A percentile compares a stretch with the other conserved stretches of the same genome.
Evolutionary conservation across 257 asterid genomes (phyloP).

Genomic region (Oldenlandia corymbosa): DNA sequence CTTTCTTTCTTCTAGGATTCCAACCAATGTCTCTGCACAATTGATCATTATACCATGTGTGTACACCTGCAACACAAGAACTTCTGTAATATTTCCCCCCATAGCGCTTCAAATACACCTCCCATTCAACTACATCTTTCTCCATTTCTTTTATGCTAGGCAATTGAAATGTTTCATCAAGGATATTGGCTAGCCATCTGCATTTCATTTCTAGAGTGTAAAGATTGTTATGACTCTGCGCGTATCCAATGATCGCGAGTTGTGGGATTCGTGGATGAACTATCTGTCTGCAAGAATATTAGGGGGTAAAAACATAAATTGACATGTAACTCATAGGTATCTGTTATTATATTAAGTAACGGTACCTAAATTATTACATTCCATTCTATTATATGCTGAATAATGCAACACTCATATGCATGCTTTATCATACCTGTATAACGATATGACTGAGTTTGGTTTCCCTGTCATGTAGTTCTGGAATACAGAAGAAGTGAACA

Average conservation of each 20-base stretch:
- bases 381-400: too few relatives aligned
- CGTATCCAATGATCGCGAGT: conserved; percentile 53
- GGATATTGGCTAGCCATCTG: conserved; percentile 29
- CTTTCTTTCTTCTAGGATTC: conserved; percentile 56
- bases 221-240: conserved; percentile 44
- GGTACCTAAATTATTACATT: too few relatives aligned
- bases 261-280: conserved; percentile 73
- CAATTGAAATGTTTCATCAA: conserved; percentile 20
- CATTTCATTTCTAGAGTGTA: conserved; percentile 29
- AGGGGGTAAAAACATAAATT: too few relatives aligned
- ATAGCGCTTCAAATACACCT: conserved; percentile 25
- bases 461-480: conserved; percentile 30
- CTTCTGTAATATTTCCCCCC: conserved; percentile 17
- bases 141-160: conserved; percentile 33
- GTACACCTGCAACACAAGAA: conserved; percentile 41
- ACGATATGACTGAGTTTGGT: conserved; percentile 38
- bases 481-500: conserved; percentile 35
- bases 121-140: conserved; percentile 24
- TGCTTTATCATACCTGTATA: conserved; percentile 65
- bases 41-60: conserved; percentile 56
- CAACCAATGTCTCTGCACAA: conserved; percentile 56
- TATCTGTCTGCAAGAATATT: conserved; percentile 38
- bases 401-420: too few relatives aligned
- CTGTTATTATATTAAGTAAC: too few relatives aligned
- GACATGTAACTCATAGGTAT: too few relatives aligned